phyloP scores from a whole-genome alignment of 1,139 yeast genomes.

The Saccharomyces hybrid region DNA sequence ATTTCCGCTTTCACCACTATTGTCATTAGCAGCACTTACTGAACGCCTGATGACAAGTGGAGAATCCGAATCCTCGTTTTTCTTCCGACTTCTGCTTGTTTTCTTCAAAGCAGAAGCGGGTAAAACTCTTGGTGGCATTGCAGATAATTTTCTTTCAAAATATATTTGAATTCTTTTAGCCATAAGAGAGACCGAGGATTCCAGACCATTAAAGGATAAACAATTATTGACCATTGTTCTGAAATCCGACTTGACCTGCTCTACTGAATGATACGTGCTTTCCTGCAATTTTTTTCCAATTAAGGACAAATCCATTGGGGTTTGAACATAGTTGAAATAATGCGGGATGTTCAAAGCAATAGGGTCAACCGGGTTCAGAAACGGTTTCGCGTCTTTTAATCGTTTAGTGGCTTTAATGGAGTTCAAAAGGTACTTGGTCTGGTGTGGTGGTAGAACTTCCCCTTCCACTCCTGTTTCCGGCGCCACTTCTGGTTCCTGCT shows the following conservation, averaged over 20 bases:
- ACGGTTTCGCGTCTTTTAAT: conserved; percentile 87
- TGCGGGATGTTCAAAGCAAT: conserved; percentile 84
- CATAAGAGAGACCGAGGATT: conserved; percentile 80
- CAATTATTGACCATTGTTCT: conserved; percentile 81
- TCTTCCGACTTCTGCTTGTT: conserved; percentile 9
- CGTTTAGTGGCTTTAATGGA: conserved; percentile 74
- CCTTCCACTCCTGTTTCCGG: conserved; percentile 7
- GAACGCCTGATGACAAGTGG: conserved; percentile 39
- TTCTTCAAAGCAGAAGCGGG: conserved; percentile 33
- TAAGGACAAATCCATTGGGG: conserved; percentile 91
- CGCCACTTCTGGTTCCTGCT: conserved; percentile 7
- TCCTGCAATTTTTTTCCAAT: conserved; percentile 70
- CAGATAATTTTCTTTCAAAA: conserved; percentile 86
- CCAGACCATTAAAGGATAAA: conserved; percentile 73
- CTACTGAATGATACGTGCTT: conserved; percentile 64
- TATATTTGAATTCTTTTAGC: conserved; percentile 82
- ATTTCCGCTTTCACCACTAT: not conserved
- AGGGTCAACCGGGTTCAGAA: conserved; percentile 81
- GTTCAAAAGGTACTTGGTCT: not conserved
- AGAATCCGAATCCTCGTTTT: conserved; percentile 19
- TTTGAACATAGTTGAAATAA: conserved; percentile 70
- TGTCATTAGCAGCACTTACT: not conserved
- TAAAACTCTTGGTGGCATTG: conserved; percentile 79
- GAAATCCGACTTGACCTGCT: conserved; percentile 69
- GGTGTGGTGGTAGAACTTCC: not conserved